Conservation (phyloP, 352 stramenopile species). For the Globisporangium orthogonon region DNA sequence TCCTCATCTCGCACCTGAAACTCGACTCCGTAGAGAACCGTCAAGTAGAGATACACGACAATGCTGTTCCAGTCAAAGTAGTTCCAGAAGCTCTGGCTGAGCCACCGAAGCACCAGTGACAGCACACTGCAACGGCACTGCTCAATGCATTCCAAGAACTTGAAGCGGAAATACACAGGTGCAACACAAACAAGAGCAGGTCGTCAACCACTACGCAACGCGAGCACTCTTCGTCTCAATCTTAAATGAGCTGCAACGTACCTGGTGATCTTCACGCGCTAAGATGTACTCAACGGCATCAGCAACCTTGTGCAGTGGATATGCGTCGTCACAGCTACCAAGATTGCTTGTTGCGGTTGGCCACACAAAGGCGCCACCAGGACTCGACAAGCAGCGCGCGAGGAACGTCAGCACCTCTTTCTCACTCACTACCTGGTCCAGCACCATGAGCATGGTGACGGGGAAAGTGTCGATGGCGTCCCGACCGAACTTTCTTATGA, state of each 20-base stretch:
- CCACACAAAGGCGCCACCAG: slow-evolving; percentile 31
- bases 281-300: slow-evolving; percentile 43
- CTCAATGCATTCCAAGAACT: slow-evolving; percentile 38
- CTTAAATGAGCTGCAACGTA: slow-evolving; percentile 4
- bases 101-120: slow-evolving; percentile 40
- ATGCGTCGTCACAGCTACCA: neutral
- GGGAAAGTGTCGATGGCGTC: slow-evolving; percentile 43
- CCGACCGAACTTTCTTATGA: slow-evolving; percentile 45
- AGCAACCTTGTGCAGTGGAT: slow-evolving; percentile 18
- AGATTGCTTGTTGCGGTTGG: slow-evolving; percentile 4
- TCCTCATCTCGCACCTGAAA: slow-evolving; percentile 35
- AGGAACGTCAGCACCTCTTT: slow-evolving; percentile 33
- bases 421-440: slow-evolving; percentile 27
- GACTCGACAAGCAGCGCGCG: slow-evolving; percentile 17
- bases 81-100: slow-evolving; percentile 61
- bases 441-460: slow-evolving; percentile 46
- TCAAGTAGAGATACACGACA: slow-evolving; percentile 43
- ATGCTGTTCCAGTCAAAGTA: slow-evolving; percentile 64
- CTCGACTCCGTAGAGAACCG: slow-evolving; percentile 44
- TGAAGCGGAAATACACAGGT: neutral
- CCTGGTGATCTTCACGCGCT: slow-evolving; percentile 41
- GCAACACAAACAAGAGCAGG: neutral
- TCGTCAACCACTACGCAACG: neutral
- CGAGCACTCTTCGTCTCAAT: neutral
- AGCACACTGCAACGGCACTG: slow-evolving; percentile 43